These are phyloP conservation scores for Penicillium simplicissimum DNA, from an alignment of 495 filamentous ascomycete species.

Conservation along the genomic window DNA sequence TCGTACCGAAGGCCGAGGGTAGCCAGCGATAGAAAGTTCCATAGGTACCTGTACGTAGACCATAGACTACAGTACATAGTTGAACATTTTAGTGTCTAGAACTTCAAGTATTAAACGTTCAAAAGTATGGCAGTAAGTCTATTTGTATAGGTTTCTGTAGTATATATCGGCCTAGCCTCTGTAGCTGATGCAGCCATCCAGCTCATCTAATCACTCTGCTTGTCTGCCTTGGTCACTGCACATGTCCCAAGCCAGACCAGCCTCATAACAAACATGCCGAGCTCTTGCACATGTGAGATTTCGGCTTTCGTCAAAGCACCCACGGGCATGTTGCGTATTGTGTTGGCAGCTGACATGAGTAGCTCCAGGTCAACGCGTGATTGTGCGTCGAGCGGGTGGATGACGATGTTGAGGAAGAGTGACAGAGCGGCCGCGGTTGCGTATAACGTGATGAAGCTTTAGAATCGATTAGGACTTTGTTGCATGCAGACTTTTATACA, in stretches of 20 bases:
- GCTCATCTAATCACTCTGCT: not conserved
- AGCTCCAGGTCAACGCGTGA: slow-evolving; percentile 19
- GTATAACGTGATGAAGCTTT: slow-evolving; percentile 20
- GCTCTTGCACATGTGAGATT: slow-evolving; percentile 1
- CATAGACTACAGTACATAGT: too few species aligned
- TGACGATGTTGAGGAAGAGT: slow-evolving; percentile 24
- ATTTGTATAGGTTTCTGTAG: too few species aligned
- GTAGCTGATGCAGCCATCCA: not conserved
- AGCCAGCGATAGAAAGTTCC: too few species aligned
- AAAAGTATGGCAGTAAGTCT: too few species aligned
- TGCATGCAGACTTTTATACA: not conserved
- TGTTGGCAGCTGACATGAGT: slow-evolving; percentile 21
- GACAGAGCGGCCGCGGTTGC: slow-evolving; percentile 11
- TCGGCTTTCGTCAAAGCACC: slow-evolving; percentile 6
- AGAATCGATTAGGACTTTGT: not conserved
- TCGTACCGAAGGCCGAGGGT: too few species aligned
- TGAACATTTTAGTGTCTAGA: too few species aligned
- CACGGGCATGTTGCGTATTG: slow-evolving; percentile 10
- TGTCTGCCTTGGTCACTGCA: slow-evolving; percentile 19
- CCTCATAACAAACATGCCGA: slow-evolving; percentile 16
- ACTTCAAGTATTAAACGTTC: too few species aligned
- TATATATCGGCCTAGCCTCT: too few species aligned
- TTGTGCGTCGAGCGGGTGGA: slow-evolving; percentile 19
- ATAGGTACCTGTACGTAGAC: too few species aligned
- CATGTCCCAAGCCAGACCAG: slow-evolving; percentile 24